A percentile compares a stretch with the other conserved stretches of the same genome.
Conservation (phyloP, 1,284 basidiomycete genomes). For the Peniophora sp. region DNA sequence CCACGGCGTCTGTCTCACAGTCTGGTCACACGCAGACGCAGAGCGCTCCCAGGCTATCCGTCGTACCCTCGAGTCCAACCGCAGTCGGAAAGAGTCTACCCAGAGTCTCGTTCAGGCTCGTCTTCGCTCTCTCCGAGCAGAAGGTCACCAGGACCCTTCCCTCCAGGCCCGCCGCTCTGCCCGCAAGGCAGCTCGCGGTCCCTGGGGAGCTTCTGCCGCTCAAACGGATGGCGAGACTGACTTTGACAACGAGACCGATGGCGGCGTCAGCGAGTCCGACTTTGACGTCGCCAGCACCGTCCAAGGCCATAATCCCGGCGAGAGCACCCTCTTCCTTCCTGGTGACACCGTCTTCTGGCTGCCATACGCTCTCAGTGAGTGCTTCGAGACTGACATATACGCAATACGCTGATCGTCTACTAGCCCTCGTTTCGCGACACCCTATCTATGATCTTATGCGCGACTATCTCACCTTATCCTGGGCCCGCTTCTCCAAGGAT, state of each 20-base stretch:
- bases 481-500: slow-evolving; percentile 90
- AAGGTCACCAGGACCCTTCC: slow-evolving; percentile 42
- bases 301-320: slow-evolving; percentile 66
- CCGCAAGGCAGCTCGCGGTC: slow-evolving; percentile 51
- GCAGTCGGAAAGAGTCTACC: slow-evolving; percentile 69
- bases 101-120: slow-evolving; percentile 63
- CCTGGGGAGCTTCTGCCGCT: slow-evolving; percentile 44
- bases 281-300: slow-evolving; percentile 70
- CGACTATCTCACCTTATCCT: slow-evolving; percentile 86
- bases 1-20: slow-evolving; percentile 85
- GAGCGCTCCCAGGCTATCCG: slow-evolving; percentile 78
- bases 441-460: slow-evolving; percentile 91
- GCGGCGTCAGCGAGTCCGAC: slow-evolving; percentile 74
- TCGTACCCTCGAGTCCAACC: slow-evolving; percentile 69
- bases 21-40: slow-evolving; percentile 90
- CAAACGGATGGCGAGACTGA: slow-evolving; percentile 56
- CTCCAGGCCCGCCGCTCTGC: slow-evolving; percentile 46
- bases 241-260: slow-evolving; percentile 68
- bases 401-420: slow-evolving; percentile 9
- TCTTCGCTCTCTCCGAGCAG: slow-evolving; percentile 54
- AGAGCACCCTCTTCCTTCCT: slow-evolving; percentile 79
- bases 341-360: slow-evolving; percentile 90
- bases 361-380: slow-evolving; percentile 82
- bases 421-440: slow-evolving; percentile 82
- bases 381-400: too few species aligned